Evolutionary conservation across 345 rosid genomes (phyloP), one percentile per base, ranked within the genome.

Genomic region (Schrenkiella parvula): DNA sequence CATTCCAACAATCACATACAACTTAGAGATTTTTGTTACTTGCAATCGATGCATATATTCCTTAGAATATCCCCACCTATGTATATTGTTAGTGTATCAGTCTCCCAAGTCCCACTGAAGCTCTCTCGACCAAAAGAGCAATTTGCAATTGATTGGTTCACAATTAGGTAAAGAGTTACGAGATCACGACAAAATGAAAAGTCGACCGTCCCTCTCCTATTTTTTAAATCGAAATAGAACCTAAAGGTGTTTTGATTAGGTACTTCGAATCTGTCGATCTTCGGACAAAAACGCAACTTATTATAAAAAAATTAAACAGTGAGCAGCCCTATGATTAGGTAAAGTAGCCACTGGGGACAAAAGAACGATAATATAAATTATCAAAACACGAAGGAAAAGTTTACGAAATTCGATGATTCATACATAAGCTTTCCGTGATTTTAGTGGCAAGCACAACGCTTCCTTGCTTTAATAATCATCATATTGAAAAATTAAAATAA

Each of bases 271-370:
- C 8, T 42, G 69, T 63, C 64, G 5, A 53, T 43, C 32, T 32
- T 31, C 22, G 6, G 41, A 56, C 23, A 66, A 34, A 48, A 25
- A 51, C 23, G 4, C 39, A 31, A 18, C 14, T 28, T 48, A 15
- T 34, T 31, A 31, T 28, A 8, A 15, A 47, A 52, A 3, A 8
- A 8, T 48, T 28, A 21, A 50, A 51, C 48, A 61, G 10, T 17
- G 37, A 55, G 71, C 78, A 67, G 79, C 78, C 78, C 37, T 66
- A 28, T 14, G 53, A 66, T 74, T 74, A 59, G 38, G 72, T 59
- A n/a, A 67, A 58, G 68, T 74, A 66, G 37, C 34, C 12, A 42
- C 58, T 52, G 57, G 48, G 37, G 63, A 32, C 47, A 43, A 43
- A 42, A 68, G 35, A 61, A 42, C 26, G 43, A 38, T 15, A 31